Evolutionary conservation across 192 early-diverging fungal species (phyloP).

Genomic region (Linnemannia hyalina): DNA sequence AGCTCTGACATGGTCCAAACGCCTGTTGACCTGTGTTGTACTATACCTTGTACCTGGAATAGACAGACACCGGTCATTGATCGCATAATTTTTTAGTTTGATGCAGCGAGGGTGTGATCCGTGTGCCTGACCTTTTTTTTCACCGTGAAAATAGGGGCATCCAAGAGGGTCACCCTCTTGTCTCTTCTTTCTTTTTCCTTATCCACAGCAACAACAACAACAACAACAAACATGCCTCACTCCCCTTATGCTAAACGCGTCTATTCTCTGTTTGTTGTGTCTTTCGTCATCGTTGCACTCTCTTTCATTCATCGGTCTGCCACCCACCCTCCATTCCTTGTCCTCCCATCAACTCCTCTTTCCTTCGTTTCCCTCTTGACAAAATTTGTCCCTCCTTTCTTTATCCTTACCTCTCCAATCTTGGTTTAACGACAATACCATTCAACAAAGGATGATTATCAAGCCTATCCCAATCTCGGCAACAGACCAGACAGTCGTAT

Average conservation of each 20-base stretch:
- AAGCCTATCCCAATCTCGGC: constrained; percentile 33
- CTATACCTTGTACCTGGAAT: not conserved
- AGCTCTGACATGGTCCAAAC: not conserved
- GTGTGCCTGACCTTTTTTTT: not conserved
- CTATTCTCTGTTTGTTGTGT: not conserved
- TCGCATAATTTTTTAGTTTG: not conserved
- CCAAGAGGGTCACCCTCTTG: not conserved
- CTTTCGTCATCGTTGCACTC: not conserved
- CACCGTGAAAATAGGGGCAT: not conserved
- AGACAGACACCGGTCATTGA: not conserved
- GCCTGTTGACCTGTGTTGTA: not conserved
- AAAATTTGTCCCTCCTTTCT: not conserved
- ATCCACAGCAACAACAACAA: not conserved
- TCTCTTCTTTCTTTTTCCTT: not conserved
- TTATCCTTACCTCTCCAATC: not conserved
- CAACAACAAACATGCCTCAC: not conserved
- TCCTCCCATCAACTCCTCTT: not conserved
- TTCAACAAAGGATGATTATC: constrained; percentile 33
- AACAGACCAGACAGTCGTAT: constrained; percentile 42
- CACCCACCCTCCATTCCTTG: not conserved
- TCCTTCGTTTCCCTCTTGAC: not conserved
- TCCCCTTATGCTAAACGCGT: not conserved
- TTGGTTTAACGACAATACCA: not conserved
- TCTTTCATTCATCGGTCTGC: not conserved
- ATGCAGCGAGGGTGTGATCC: not conserved